phyloP scores from a whole-genome alignment of 208 protist genomes.

The Leishmania braziliensis region DNA sequence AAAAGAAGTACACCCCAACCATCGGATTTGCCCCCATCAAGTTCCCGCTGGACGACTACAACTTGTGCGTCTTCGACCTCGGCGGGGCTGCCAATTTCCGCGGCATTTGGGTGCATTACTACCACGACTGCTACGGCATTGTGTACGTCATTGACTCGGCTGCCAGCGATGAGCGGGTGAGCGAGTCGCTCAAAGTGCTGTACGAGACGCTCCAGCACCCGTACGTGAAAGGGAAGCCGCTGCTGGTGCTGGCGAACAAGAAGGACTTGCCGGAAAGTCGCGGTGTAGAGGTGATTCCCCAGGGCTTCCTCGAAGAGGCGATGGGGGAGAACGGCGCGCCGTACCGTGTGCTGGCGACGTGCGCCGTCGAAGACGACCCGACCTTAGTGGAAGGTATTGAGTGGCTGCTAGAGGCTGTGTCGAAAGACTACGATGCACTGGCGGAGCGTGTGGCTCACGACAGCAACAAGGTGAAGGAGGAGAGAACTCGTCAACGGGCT shows the following conservation, averaged over 20 bases:
- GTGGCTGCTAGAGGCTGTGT: slow-evolving; percentile 83
- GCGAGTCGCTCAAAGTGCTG: slow-evolving; percentile 72
- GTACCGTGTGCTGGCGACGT: slow-evolving; percentile 71
- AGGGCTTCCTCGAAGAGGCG: slow-evolving; percentile 64
- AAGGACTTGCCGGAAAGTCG: slow-evolving; percentile 95
- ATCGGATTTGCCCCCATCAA: slow-evolving; percentile 86
- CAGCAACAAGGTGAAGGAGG: slow-evolving; percentile 62
- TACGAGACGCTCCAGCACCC: slow-evolving; percentile 87
- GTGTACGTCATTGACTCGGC: slow-evolving; percentile 89
- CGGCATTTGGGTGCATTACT: slow-evolving; percentile 93
- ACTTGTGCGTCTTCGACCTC: slow-evolving; percentile 92
- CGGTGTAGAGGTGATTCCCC: slow-evolving; percentile 73
- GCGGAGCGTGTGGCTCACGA: slow-evolving; percentile 62
- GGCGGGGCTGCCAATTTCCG: slow-evolving; percentile 89
- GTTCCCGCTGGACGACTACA: slow-evolving; percentile 86
- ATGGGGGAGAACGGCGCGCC: slow-evolving; percentile 41
- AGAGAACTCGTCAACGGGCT: slow-evolving; percentile 66
- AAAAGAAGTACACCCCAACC: slow-evolving; percentile 89
- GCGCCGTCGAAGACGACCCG: slow-evolving; percentile 76
- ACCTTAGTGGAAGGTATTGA: slow-evolving; percentile 79
- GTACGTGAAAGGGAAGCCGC: slow-evolving; percentile 95
- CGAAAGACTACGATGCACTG: slow-evolving; percentile 61
- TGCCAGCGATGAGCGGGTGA: slow-evolving; percentile 59
- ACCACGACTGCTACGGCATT: slow-evolving; percentile 89
- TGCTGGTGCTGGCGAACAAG: slow-evolving; percentile 99